Percentiles rank a stretch among this genome's conserved stretches.
These are phyloP conservation scores for Sesbania bispinosa DNA, from an alignment of 306 rosid species.

Conservation along the genomic window DNA sequence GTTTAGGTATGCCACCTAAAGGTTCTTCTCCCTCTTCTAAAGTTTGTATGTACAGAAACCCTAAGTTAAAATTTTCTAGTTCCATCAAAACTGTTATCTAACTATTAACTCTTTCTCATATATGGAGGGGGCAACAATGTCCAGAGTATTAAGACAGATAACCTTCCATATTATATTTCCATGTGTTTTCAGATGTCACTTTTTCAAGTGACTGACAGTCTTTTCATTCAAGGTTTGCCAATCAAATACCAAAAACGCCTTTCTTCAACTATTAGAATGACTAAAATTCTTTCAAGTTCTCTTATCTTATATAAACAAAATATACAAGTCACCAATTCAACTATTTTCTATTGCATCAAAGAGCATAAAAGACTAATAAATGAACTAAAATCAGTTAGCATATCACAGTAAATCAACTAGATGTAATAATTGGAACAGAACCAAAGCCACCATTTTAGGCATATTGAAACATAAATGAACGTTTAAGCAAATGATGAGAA, in stretches of 20 bases:
- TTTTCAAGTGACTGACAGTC: background rate
- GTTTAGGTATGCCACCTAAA: background rate
- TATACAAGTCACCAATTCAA: background rate
- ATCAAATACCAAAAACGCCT: background rate
- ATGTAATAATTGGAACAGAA: background rate
- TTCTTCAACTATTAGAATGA: background rate
- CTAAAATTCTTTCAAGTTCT: background rate
- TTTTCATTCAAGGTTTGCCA: background rate
- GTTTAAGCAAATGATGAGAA: background rate
- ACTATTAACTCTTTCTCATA: background rate
- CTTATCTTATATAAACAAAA: background rate
- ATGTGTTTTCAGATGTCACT: background rate
- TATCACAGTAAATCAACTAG: background rate
- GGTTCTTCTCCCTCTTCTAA: background rate
- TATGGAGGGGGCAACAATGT: background rate
- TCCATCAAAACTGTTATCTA: background rate
- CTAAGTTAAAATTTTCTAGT: background rate
- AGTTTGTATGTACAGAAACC: background rate
- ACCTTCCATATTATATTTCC: background rate
- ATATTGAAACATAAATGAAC: slow-evolving; percentile 8
- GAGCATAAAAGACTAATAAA: background rate
- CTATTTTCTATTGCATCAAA: background rate
- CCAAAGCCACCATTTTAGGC: background rate
- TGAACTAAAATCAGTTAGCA: background rate
- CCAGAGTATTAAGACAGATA: background rate